Conservation (phyloP, 2,329 filamentous ascomycete genomes). For the Scedosporium boydii region DNA sequence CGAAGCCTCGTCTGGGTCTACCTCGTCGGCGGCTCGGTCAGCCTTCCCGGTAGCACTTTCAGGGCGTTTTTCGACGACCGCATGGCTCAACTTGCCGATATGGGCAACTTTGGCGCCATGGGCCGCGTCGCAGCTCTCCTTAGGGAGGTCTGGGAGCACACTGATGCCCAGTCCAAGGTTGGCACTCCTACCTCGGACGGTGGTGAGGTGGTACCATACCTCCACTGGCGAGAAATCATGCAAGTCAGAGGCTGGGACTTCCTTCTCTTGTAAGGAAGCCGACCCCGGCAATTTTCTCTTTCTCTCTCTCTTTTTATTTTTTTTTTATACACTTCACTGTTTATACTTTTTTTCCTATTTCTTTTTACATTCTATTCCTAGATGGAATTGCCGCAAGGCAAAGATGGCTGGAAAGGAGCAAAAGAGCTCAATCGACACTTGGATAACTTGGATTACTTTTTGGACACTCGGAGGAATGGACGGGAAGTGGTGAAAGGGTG, state of each 20-base stretch:
- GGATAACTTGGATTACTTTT: neutral
- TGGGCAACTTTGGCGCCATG: conserved; percentile 74
- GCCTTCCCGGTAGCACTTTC: conserved; percentile 63
- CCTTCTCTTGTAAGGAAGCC: conserved; percentile 61
- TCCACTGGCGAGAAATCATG: conserved; percentile 96
- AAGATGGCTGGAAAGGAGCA: neutral
- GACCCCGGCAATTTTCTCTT: conserved; percentile 8
- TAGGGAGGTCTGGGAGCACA: conserved; percentile 75
- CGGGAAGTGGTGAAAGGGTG: neutral
- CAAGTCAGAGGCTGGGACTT: conserved; percentile 85
- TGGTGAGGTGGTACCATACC: conserved; percentile 44
- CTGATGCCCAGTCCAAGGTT: conserved; percentile 39
- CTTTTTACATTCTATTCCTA: conserved; percentile 5
- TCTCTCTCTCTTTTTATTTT: conserved; percentile 9
- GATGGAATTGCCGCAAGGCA: conserved; percentile 8
- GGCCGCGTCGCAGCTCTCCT: conserved; percentile 73
- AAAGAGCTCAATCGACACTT: conserved; percentile 2
- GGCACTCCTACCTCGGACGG: conserved; percentile 26
- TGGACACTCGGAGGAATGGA: neutral
- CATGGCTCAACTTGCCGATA: conserved; percentile 62
- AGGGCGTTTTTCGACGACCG: conserved; percentile 70
- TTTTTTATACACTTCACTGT: conserved; percentile 3
- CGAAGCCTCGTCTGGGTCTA: conserved; percentile 89
- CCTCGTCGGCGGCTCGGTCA: conserved; percentile 75
- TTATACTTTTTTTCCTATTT: conserved; percentile 4